Evolutionary conservation across 1,139 yeast genomes (phyloP).

Genomic region (Spathaspora sp.): DNA sequence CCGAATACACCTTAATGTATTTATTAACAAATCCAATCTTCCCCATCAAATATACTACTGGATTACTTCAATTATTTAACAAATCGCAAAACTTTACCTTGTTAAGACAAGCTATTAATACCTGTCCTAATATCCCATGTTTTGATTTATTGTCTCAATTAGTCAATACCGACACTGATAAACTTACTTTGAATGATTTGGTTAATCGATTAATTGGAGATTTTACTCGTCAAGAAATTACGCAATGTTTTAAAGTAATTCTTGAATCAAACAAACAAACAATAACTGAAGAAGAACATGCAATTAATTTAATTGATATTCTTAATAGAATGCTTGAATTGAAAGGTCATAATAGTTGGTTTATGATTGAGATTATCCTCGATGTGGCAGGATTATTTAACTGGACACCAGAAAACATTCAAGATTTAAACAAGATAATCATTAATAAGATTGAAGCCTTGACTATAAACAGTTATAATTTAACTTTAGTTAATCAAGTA

Average conservation of each 20-base stretch:
- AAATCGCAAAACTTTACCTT: conserved; percentile 51
- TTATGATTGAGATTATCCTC: conserved; percentile 58
- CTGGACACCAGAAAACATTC: conserved; percentile 52
- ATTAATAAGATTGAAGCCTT: conserved; percentile 50
- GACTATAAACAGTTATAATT: conserved; percentile 50
- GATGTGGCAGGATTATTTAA: conserved; percentile 75
- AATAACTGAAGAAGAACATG: conserved; percentile 11
- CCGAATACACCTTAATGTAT: conserved; percentile 66
- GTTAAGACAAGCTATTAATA: conserved; percentile 76
- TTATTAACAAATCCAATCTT: conserved; percentile 84
- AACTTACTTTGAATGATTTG: conserved; percentile 67
- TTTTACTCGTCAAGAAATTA: conserved; percentile 50
- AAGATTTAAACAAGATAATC: conserved; percentile 43
- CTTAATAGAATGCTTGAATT: conserved; percentile 26
- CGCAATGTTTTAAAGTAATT: conserved; percentile 28
- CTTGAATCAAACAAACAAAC: conserved; percentile 18
- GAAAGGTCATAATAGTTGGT: conserved; percentile 49
- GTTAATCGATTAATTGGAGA: conserved; percentile 67
- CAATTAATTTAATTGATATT: conserved; percentile 41
- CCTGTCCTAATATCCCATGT: conserved; percentile 70
- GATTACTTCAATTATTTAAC: conserved; percentile 50
- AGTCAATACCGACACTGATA: conserved; percentile 41
- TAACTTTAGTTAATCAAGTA: conserved; percentile 57
- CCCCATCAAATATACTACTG: conserved; percentile 59
- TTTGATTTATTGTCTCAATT: conserved; percentile 63